Percentiles rank a stretch among this genome's conserved stretches.
These are phyloP conservation scores for Neoboletus subvelutipes DNA, from an alignment of 768 basidiomycete species.

Conservation along the genomic window DNA sequence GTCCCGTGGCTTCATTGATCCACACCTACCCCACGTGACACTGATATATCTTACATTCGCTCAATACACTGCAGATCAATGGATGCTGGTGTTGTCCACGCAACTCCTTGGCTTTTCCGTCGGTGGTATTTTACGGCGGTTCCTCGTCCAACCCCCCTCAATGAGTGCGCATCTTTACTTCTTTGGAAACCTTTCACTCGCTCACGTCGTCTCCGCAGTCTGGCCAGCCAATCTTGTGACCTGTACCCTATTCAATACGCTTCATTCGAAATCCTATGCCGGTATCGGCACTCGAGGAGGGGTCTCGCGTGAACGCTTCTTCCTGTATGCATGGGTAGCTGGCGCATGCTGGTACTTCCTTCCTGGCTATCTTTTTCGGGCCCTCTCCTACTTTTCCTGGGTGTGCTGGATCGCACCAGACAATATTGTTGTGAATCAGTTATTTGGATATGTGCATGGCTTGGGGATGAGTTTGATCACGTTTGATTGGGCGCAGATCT, in stretches of 20 bases:
- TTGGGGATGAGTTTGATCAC: slow-evolving; percentile 74
- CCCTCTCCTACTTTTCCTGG: slow-evolving; percentile 60
- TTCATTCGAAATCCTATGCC: slow-evolving; percentile 54
- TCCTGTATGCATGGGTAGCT: slow-evolving; percentile 41
- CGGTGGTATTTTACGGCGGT: slow-evolving; percentile 58
- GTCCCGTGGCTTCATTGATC: not conserved
- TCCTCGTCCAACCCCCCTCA: slow-evolving; percentile 62
- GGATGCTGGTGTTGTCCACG: slow-evolving; percentile 68
- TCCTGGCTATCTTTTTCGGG: slow-evolving; percentile 73
- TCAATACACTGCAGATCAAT: slow-evolving; percentile 40
- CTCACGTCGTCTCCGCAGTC: slow-evolving; percentile 46
- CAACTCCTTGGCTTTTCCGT: slow-evolving; percentile 67
- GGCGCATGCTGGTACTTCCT: slow-evolving; percentile 50
- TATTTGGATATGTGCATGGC: slow-evolving; percentile 60
- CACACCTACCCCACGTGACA: not conserved
- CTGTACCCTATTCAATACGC: slow-evolving; percentile 71
- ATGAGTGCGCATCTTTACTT: slow-evolving; percentile 46
- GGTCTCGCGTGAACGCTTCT: slow-evolving; percentile 54
- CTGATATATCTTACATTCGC: not conserved
- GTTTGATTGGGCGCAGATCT: slow-evolving; percentile 79
- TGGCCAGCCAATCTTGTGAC: slow-evolving; percentile 74
- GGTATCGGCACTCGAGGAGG: slow-evolving; percentile 46
- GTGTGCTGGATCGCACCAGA: slow-evolving; percentile 69
- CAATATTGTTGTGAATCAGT: slow-evolving; percentile 67
- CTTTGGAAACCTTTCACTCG: not conserved